Conservation (phyloP, 257 asterid species). For the Rubia yunnanensis region DNA sequence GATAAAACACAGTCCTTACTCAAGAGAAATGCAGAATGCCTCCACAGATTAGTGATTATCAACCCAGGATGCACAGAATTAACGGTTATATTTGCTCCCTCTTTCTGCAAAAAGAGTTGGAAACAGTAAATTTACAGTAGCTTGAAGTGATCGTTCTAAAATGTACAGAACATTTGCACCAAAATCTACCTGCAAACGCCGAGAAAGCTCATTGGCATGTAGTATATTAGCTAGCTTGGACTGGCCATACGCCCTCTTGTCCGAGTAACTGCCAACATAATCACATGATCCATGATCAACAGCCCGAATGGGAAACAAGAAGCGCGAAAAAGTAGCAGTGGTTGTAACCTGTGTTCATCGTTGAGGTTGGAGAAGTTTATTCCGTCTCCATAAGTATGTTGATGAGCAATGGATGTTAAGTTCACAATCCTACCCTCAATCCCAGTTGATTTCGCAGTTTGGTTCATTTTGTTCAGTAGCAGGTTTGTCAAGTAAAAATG, state of each 20-base stretch:
- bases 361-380: constrained; percentile 52
- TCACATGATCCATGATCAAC: neutral
- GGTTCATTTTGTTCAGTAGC: constrained; percentile 81
- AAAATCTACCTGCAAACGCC: constrained; percentile 44
- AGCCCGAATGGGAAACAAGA: neutral
- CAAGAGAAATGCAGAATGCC: constrained; percentile 36
- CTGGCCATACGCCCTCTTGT: constrained; percentile 81
- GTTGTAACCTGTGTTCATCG: constrained; percentile 38
- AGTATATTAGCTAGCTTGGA: constrained; percentile 76
- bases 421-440: constrained; percentile 81
- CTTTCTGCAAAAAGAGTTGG: constrained; percentile 36
- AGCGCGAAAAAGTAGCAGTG: neutral
- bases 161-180: neutral
- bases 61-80: constrained; percentile 91
- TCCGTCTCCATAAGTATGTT: constrained; percentile 45
- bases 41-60: constrained; percentile 76
- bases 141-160: neutral
- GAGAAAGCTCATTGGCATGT: constrained; percentile 76
- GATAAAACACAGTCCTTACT: constrained; percentile 29
- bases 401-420: constrained; percentile 73
- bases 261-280: constrained; percentile 39
- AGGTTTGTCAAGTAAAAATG: constrained; percentile 91
- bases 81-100: constrained; percentile 72
- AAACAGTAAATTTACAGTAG: neutral
- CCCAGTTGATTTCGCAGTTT: constrained; percentile 54